Base-by-base conservation (phyloP, 2,329 filamentous ascomycete genomes). In the Dactylonectria macrodidyma region DNA sequence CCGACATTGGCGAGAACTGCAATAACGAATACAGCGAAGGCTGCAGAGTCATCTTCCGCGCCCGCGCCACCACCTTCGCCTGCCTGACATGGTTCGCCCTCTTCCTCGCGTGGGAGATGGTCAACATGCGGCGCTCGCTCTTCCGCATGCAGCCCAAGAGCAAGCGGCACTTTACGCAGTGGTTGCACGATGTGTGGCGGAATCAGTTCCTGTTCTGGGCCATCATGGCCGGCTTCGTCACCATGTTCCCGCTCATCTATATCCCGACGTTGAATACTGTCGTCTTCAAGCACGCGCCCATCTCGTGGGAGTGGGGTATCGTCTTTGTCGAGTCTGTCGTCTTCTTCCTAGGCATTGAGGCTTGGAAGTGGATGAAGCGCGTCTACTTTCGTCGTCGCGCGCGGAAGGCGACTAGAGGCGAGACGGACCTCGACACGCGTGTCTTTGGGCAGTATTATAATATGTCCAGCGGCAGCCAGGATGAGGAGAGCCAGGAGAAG, bases 41-140 rank as follows among this genome's bases (percentile, higher is more conserved):
- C 7, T 93, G 91, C 76, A 84, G 88, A 47, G 84, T 86, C 0
- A 89, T 92, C 5, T 93, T 91, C 84, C 89, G 90, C 16, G 92
- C 91, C 1, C 90, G 92, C 7, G 90, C 91, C 0, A 93, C 92
- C 1, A 91, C 89, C 6, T 94, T 94, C 77, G 90, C 90, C 19
- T 91, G 88, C 70, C 82, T 94, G 62, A 93, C 92, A 1, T 94
- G 91, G 91, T 91, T 90, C 65, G 90, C 91, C 0, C 86, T 93
- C 26, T 92, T 94, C 82, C 85, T 93, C 10, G 92, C 92, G 0
- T 94, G 92, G 92, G 91, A 94, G 75, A 91, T 93, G 87, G 84
- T 93, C 67, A 86, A 92, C 70, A 86, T 92, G 82, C 89, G 92
- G 30, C 87, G 90, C 57, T 90, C 88, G 5, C 92, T 94, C 82